Evolutionary conservation across 108 stramenopile genomes (phyloP).

Genomic region (Heterococcus sp.): DNA sequence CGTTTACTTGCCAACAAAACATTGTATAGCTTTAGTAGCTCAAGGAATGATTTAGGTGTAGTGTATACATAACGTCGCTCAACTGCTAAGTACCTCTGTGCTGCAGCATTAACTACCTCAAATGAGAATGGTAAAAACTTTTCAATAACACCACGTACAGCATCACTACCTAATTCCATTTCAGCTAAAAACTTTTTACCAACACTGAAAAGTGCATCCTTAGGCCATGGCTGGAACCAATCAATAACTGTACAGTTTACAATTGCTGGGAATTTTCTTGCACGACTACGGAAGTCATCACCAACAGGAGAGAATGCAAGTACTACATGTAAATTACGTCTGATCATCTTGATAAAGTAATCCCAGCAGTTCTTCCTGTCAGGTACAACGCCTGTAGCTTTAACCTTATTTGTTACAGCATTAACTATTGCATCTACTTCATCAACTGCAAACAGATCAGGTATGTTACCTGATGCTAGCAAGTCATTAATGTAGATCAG

Average conservation of each 20-base stretch:
- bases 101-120: constrained; percentile 63
- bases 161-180: constrained; percentile 48
- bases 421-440: constrained; percentile 69
- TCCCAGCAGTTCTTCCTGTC: constrained; percentile 71
- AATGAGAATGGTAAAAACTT: constrained; percentile 71
- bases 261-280: constrained; percentile 66
- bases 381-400: constrained; percentile 63
- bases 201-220: constrained; percentile 64
- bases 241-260: constrained; percentile 71
- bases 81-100: constrained; percentile 53
- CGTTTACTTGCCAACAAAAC: constrained; percentile 53
- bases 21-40: constrained; percentile 71
- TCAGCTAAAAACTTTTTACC: constrained; percentile 54
- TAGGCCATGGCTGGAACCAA: constrained; percentile 75
- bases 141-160: constrained; percentile 63
- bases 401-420: constrained; percentile 61
- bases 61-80: constrained; percentile 70
- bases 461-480: constrained; percentile 68
- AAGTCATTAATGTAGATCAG: constrained; percentile 73
- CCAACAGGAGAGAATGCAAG: constrained; percentile 73
- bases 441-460: constrained; percentile 70
- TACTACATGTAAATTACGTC: constrained; percentile 71
- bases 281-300: constrained; percentile 61
- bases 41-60: constrained; percentile 72
- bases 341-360: constrained; percentile 65